Base-by-base conservation (phyloP, 2,329 filamentous ascomycete genomes). In the Claviceps cyperi region DNA sequence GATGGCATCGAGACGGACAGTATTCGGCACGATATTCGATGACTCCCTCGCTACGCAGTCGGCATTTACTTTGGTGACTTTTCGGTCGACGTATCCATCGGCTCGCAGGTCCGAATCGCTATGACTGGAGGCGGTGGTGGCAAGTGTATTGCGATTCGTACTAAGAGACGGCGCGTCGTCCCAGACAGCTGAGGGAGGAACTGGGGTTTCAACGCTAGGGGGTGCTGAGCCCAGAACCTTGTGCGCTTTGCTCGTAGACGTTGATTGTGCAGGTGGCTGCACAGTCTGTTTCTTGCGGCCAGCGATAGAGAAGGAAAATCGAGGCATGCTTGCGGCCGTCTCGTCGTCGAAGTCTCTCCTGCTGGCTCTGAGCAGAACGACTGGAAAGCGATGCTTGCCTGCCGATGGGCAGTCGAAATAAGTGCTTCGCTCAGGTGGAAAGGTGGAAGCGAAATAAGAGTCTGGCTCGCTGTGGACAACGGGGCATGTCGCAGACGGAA, bases 191-290 rank as follows among this genome's bases (percentile, higher is more conserved):
- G 62, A 55, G 8, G 65, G 59, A 54, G 59, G 59, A 54, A 59
- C 55, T 4, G 62, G 55, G 8, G 66, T 60, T 53, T 72, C 70
- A 52, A 69, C 63, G 55, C 63, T 71, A 56, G 74, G 63, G 5
- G 69, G 68, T 24, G 67, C 65, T 4, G 69, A 68, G 22, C 74
- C 75, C 39, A 77, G 59, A 15, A 77, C 67, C 56, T 69, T 72
- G 55, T 76, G 73, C 1, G 71, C 74, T 58, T 77, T 77, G 51
- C 70, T 73, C 56, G 73, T 63, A 2, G 69, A 66, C 37, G 64
- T 63, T n/a, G 63, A 59, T 8, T 62, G 15, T 57, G 58, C 32
- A 58, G 58, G 24, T 58, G 57, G 37, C 56, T 60, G 55, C 9
- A 64, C 53, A 38, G 58, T 47, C 37, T 64, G 63, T 59, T 72